Conservation (phyloP, 2,329 filamentous ascomycete genomes). For the Lizonia empirigonia region DNA sequence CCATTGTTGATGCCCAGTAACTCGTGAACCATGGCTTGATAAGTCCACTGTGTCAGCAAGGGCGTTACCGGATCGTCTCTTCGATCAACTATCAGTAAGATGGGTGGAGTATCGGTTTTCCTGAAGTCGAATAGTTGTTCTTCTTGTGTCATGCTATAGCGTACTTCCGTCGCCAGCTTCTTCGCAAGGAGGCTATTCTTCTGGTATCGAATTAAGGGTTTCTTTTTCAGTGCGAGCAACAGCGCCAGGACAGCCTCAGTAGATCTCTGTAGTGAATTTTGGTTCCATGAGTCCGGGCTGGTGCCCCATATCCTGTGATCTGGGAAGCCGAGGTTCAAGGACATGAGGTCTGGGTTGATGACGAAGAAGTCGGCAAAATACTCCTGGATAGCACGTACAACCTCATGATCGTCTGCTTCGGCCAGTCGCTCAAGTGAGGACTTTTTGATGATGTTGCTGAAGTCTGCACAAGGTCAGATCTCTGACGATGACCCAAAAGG, state of each 20-base stretch:
- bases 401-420: conserved; percentile 96
- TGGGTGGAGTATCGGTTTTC: conserved; percentile 90
- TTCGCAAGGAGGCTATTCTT: conserved; percentile 89
- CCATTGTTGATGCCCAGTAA: conserved; percentile 92
- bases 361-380: conserved; percentile 96
- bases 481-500: neutral
- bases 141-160: conserved; percentile 93
- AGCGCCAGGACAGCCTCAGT: conserved; percentile 86
- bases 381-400: conserved; percentile 91
- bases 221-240: conserved; percentile 91
- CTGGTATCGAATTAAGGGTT: conserved; percentile 89
- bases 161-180: conserved; percentile 90
- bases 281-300: conserved; percentile 86
- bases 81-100: conserved; percentile 86
- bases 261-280: conserved; percentile 82
- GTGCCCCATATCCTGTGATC: conserved; percentile 79
- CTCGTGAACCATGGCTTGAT: conserved; percentile 99
- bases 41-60: conserved; percentile 95
- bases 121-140: conserved; percentile 96
- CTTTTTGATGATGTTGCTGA: conserved; percentile 97
- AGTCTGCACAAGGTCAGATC: conserved; percentile 60
- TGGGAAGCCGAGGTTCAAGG: conserved; percentile 74
- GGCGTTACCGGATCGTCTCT: conserved; percentile 95
- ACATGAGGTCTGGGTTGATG: conserved; percentile 92
- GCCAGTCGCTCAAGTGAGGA: conserved; percentile 91